Percentiles rank a stretch among this genome's conserved stretches.
Evolutionary conservation across 371 early-diverging fungal species (phyloP).

Genomic region (Blakeslea trispora): DNA sequence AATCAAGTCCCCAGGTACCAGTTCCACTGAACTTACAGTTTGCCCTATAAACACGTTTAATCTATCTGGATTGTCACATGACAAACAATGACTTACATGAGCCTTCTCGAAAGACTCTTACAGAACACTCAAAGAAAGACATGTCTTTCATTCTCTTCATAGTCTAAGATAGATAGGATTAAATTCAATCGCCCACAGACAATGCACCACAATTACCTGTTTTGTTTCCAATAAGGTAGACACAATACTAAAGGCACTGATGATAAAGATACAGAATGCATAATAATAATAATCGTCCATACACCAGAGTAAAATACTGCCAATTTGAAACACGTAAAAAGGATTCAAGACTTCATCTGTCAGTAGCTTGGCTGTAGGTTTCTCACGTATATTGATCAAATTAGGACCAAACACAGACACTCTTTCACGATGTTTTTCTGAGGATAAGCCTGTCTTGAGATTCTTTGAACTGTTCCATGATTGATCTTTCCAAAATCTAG

Average conservation of each 20-base stretch:
- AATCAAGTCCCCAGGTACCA: conserved; percentile 95
- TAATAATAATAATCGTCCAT: conserved; percentile 95
- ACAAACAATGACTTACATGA: conserved; percentile 50
- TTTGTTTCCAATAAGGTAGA: conserved; percentile 86
- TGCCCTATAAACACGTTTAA: conserved; percentile 50
- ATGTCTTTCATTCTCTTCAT: conserved; percentile 82
- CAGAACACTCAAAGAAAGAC: conserved; percentile 82
- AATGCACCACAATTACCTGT: conserved; percentile 54
- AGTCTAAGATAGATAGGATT: conserved; percentile 38
- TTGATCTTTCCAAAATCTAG: conserved; percentile 76
- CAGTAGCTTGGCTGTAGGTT: conserved; percentile 72
- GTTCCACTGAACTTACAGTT: conserved; percentile 74
- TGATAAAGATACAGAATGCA: conserved; percentile 89
- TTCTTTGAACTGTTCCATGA: conserved; percentile 59
- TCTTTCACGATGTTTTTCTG: conserved; percentile 61
- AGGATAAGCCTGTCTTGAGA: conserved; percentile 57
- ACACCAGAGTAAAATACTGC: conserved; percentile 89
- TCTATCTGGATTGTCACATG: too few species aligned
- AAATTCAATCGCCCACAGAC: too few species aligned
- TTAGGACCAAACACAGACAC: conserved; percentile 84
- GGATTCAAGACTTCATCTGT: conserved; percentile 89
- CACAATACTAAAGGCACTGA: conserved; percentile 75
- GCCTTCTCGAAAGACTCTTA: conserved; percentile 72
- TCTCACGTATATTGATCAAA: conserved; percentile 79
- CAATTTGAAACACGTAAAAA: conserved; percentile 94